Evolutionary conservation across 2,329 filamentous ascomycete genomes (phyloP).

Genomic region (Beauveria australis): DNA sequence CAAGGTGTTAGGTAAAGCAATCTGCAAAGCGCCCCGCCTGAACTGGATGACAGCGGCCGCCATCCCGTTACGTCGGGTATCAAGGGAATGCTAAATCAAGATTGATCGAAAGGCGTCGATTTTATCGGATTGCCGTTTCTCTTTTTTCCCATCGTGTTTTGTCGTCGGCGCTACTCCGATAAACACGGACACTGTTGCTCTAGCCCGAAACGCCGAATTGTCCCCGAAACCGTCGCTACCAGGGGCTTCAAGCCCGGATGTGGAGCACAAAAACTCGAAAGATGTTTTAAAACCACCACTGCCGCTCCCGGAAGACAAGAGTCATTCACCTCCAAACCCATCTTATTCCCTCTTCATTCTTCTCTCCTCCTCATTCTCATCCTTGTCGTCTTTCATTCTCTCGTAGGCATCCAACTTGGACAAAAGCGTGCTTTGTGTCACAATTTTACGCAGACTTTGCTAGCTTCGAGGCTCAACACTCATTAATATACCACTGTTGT

Average conservation of each 20-base stretch:
- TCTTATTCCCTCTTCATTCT: neutral
- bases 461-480: slow-evolving; percentile 11
- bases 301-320: slow-evolving; percentile 9
- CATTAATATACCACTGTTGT: slow-evolving; percentile 13
- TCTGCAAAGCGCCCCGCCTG: neutral
- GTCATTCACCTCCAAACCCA: neutral
- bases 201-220: slow-evolving; percentile 5
- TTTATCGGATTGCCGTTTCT: neutral
- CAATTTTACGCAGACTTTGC: neutral
- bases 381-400: neutral
- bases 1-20: neutral
- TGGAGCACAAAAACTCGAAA: slow-evolving; percentile 8
- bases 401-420: slow-evolving; percentile 5
- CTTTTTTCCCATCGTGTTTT: neutral
- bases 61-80: neutral
- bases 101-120: too few relatives aligned
- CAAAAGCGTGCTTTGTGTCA: neutral
- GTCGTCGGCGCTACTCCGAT: too few relatives aligned
- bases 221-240: slow-evolving; percentile 7
- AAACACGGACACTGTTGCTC: neutral
- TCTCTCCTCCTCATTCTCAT: neutral
- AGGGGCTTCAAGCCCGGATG: slow-evolving; percentile 9
- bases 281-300: neutral
- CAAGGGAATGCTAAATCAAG: neutral
- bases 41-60: neutral